Percentiles rank a stretch among this genome's conserved stretches.
Evolutionary conservation across 73 alveolate genomes (phyloP).

Genomic region (Vitrella brassicaformis): DNA sequence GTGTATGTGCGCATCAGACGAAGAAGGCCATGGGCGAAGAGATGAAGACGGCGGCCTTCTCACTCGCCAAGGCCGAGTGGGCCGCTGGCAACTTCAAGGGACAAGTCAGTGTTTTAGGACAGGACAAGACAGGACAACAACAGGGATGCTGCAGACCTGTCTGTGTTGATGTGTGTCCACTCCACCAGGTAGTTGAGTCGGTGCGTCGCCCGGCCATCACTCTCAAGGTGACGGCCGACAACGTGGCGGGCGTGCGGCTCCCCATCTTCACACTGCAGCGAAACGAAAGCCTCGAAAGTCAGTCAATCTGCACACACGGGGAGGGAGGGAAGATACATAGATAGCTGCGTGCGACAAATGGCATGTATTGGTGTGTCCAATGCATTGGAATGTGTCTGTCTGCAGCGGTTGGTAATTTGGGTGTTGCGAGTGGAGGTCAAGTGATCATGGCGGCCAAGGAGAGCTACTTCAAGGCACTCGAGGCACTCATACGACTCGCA

Average conservation of each 20-base stretch:
- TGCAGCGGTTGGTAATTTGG: conserved; percentile 38
- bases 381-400: too few species aligned
- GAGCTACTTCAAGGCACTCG: conserved; percentile 42
- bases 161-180: conserved; percentile 13
- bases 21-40: conserved; percentile 47
- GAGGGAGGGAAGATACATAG: too few species aligned
- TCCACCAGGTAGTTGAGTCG: conserved; percentile 1
- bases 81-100: conserved; percentile 58
- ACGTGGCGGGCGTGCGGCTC: conserved; percentile 49
- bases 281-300: too few species aligned
- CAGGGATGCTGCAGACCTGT: background rate
- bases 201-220: conserved; percentile 26
- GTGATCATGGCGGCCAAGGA: conserved; percentile 51
- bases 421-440: conserved; percentile 58
- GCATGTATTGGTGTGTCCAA: too few species aligned
- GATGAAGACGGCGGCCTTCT: conserved; percentile 38
- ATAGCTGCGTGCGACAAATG: too few species aligned
- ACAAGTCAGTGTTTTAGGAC: too few species aligned
- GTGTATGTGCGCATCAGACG: conserved; percentile 7
- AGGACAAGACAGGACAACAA: too few species aligned
- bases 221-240: conserved; percentile 33
- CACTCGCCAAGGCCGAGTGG: conserved; percentile 56
- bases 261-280: background rate
- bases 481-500: conserved; percentile 54
- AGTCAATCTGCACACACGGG: too few species aligned